These are phyloP conservation scores for Neospora caninum DNA, from an alignment of 169 alveolate genomes.

Conservation along the genomic window DNA sequence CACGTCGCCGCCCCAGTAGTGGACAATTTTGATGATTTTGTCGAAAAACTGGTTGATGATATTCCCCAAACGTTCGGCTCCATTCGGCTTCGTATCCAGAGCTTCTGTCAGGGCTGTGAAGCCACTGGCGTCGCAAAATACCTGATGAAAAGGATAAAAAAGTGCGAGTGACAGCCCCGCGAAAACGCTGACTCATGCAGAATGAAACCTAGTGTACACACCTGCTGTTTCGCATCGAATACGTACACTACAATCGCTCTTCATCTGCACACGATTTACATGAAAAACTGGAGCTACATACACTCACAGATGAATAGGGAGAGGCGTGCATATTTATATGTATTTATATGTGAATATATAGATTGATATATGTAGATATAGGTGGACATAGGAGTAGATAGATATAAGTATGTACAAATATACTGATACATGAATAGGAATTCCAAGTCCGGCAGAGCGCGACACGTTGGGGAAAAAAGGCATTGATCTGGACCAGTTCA, in stretches of 20 bases:
- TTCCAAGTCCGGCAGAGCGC: no score
- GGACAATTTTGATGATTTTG: slow-evolving; percentile 74
- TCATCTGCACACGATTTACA: no score
- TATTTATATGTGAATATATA: neutral
- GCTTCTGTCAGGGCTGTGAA: slow-evolving; percentile 82
- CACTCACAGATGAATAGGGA: neutral
- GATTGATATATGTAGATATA: neutral
- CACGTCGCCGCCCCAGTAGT: slow-evolving; percentile 85
- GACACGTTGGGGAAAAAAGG: no score
- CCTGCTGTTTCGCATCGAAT: no score
- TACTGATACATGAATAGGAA: no score
- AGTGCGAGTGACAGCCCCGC: neutral
- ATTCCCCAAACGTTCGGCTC: slow-evolving; percentile 80
- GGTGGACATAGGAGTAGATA: neutral
- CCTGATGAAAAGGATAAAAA: slow-evolving; percentile 50
- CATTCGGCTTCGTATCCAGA: slow-evolving; percentile 77
- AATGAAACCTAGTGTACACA: no score
- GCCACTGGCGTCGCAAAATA: slow-evolving; percentile 82
- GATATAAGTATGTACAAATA: neutral
- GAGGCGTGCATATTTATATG: neutral
- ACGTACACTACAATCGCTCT: neutral
- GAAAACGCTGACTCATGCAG: neutral
- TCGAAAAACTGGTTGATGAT: slow-evolving; percentile 76
- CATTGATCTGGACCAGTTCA: no score
- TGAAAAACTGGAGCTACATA: neutral